These are phyloP conservation scores for Condylostoma magnum DNA, from an alignment of 169 alveolate genomes.

Conservation along the genomic window DNA sequence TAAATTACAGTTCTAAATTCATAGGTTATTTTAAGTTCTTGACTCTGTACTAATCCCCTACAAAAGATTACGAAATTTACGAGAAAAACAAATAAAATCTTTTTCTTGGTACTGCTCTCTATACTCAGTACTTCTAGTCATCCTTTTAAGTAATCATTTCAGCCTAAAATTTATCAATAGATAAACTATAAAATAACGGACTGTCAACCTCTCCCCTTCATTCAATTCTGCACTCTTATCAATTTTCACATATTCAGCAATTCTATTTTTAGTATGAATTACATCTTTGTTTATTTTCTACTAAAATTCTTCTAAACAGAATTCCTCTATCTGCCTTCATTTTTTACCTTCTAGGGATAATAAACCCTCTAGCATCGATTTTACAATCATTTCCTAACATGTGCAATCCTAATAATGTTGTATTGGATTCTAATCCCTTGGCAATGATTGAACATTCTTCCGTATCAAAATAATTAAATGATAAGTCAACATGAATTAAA, in stretches of 20 bases:
- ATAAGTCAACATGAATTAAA: slow-evolving; percentile 4
- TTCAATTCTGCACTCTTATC: background rate
- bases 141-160: too few relatives aligned
- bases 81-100: too few relatives aligned
- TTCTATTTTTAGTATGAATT: background rate
- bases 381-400: slow-evolving; percentile 16
- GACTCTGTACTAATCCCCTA: too few relatives aligned
- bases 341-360: background rate
- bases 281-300: background rate
- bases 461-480: background rate
- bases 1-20: too few relatives aligned
- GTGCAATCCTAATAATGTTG: background rate
- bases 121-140: too few relatives aligned
- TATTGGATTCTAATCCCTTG: background rate
- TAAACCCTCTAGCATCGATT: slow-evolving; percentile 4
- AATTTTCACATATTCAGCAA: background rate
- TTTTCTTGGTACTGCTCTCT: too few relatives aligned
- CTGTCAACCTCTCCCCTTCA: too few relatives aligned
- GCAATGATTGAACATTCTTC: slow-evolving; percentile 10
- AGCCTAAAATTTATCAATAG: too few relatives aligned
- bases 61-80: too few relatives aligned
- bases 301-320: background rate
- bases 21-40: too few relatives aligned
- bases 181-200: too few relatives aligned
- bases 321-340: slow-evolving; percentile 1